These are phyloP conservation scores for Laetiporus sulphureus DNA, from an alignment of 1,284 basidiomycete species.

Conservation along the genomic window DNA sequence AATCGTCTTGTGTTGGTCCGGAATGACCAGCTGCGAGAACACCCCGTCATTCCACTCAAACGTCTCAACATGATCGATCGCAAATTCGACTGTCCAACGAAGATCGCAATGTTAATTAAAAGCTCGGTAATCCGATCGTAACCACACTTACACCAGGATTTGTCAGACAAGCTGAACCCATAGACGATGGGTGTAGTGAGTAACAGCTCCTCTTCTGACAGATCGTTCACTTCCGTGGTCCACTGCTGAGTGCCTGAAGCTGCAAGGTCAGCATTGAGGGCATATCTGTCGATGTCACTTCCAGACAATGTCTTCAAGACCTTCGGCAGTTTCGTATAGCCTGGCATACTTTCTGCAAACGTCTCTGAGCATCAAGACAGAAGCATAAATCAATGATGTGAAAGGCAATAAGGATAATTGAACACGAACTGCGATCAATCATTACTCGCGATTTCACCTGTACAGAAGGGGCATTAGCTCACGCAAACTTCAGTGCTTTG, in stretches of 20 bases:
- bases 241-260: too few relatives aligned
- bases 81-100: constrained; percentile 41
- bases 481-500: not conserved
- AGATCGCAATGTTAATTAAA: not conserved
- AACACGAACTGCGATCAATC: constrained; percentile 53
- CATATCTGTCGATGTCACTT: constrained; percentile 25
- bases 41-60: constrained; percentile 56
- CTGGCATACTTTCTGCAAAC: constrained; percentile 24
- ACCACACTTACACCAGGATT: constrained; percentile 44
- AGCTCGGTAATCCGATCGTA: constrained; percentile 7
- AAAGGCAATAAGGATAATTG: too few relatives aligned
- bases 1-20: constrained; percentile 42
- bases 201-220: constrained; percentile 45
- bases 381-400: too few relatives aligned
- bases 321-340: constrained; percentile 22
- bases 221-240: constrained; percentile 28
- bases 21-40: constrained; percentile 53
- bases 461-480: constrained; percentile 1
- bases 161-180: constrained; percentile 53
- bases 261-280: too few relatives aligned
- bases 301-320: constrained; percentile 23
- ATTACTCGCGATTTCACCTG: constrained; percentile 40
- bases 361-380: too few relatives aligned
- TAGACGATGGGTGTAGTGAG: constrained; percentile 50
- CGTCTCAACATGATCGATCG: constrained; percentile 40